These are phyloP conservation scores for Hyaloscypha variabilis DNA, from an alignment of 495 filamentous ascomycete species.

Conservation along the genomic window DNA sequence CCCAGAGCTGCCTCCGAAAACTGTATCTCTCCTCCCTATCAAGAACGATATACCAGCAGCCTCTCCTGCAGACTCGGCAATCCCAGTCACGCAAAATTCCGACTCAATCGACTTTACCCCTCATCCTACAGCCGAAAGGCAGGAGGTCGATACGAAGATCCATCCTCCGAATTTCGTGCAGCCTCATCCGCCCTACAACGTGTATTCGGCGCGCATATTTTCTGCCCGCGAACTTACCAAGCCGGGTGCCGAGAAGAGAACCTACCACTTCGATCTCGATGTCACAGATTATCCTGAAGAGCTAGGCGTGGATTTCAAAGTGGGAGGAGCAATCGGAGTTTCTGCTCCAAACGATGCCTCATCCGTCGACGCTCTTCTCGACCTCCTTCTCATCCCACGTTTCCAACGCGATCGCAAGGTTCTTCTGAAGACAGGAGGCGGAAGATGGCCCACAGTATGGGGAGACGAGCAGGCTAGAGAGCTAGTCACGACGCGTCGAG, in stretches of 20 bases:
- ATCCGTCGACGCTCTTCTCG: conserved; percentile 81
- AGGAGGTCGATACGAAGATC: conserved; percentile 43
- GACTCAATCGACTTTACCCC: conserved; percentile 44
- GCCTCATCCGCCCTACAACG: conserved; percentile 91
- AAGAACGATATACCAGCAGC: conserved; percentile 17
- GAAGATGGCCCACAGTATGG: conserved; percentile 98
- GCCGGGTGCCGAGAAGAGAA: conserved; percentile 92
- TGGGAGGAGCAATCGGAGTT: conserved; percentile 93
- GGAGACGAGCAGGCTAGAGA: conserved; percentile 85
- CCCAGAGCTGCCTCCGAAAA: conserved; percentile 72
- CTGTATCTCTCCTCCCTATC: conserved; percentile 63
- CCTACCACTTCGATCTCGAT: conserved; percentile 95
- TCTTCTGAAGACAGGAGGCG: conserved; percentile 71
- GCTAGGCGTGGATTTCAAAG: conserved; percentile 88
- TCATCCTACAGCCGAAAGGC: conserved; percentile 35
- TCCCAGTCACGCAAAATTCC: conserved; percentile 19
- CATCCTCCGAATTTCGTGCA: conserved; percentile 89
- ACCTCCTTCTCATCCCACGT: conserved; percentile 74
- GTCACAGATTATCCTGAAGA: conserved; percentile 93
- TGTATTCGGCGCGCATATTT: conserved; percentile 83
- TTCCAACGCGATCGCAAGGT: conserved; percentile 82
- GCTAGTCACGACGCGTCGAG: conserved; percentile 83
- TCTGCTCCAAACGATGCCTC: conserved; percentile 81
- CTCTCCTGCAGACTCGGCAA: conserved; percentile 20
- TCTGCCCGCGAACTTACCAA: conserved; percentile 84